Conservation (phyloP, 306 rosid species). For the Calophaca sinica region DNA sequence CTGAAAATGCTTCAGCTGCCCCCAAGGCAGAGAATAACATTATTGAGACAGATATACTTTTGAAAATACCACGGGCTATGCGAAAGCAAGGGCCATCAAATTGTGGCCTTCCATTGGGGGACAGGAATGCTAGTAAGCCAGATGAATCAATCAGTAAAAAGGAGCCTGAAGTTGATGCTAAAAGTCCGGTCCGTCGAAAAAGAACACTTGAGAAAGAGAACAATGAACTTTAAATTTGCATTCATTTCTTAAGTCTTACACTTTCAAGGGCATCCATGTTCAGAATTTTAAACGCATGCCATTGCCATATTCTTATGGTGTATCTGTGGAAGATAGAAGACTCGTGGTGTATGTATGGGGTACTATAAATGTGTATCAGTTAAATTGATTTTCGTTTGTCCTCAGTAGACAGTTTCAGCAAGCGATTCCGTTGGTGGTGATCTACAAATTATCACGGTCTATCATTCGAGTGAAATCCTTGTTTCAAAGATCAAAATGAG, state of each 20-base stretch:
- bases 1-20: conserved; percentile 38
- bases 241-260: neutral
- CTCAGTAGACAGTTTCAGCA: neutral
- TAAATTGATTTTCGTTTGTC: conserved; percentile 29
- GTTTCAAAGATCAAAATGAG: neutral
- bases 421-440: too few relatives aligned
- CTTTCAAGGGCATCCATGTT: neutral
- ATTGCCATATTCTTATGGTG: conserved; percentile 48
- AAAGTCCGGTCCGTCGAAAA: conserved; percentile 59
- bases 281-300: neutral
- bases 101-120: conserved; percentile 63
- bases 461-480: neutral
- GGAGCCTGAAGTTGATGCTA: conserved; percentile 59
- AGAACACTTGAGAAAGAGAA: conserved; percentile 84
- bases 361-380: neutral
- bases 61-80: conserved; percentile 89
- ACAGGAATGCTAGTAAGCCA: conserved; percentile 68
- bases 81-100: conserved; percentile 59
- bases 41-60: conserved; percentile 54
- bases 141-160: conserved; percentile 61
- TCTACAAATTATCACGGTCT: neutral
- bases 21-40: conserved; percentile 49
- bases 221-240: conserved; percentile 54
- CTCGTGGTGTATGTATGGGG: conserved; percentile 17
- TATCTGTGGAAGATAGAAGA: conserved; percentile 11